Conservation (phyloP, 2,329 filamentous ascomycete species). For the Aspergillus hiratsukae region DNA sequence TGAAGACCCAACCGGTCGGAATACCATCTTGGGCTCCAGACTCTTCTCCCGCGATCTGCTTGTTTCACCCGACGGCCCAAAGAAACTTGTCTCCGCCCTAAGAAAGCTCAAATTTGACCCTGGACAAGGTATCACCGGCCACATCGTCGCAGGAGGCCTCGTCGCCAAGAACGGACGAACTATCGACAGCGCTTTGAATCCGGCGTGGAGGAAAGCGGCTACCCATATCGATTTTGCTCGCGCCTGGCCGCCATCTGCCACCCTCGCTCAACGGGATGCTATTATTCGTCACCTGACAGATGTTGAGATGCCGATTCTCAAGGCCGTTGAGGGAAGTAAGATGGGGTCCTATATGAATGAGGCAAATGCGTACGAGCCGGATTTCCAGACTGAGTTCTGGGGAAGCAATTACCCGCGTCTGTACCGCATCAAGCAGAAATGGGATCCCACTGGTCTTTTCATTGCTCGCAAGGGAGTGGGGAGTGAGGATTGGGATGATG, state of each 20-base stretch:
- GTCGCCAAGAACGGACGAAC: neutral
- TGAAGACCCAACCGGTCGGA: neutral
- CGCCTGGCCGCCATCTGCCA: neutral
- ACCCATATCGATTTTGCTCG: neutral
- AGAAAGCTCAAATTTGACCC: neutral
- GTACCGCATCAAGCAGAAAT: conserved; percentile 26
- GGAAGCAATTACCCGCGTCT: conserved; percentile 30
- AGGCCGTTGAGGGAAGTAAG: neutral
- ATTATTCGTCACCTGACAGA: neutral
- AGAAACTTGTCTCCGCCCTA: neutral
- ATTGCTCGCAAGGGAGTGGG: conserved; percentile 20
- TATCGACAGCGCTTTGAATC: neutral
- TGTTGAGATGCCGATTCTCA: neutral
- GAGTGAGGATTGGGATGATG: conserved; percentile 25
- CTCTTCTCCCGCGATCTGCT: neutral
- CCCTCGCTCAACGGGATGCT: neutral
- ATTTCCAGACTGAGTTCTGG: conserved; percentile 40
- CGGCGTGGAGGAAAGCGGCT: neutral
- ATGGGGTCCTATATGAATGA: conserved; percentile 38
- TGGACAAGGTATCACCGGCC: neutral
- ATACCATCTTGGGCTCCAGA: neutral
- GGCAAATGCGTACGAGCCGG: conserved; percentile 37
- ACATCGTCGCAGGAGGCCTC: neutral
- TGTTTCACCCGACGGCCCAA: neutral
- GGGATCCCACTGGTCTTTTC: conserved; percentile 29